Conservation (phyloP, 257 asterid species). For the Asclepias syriaca region DNA sequence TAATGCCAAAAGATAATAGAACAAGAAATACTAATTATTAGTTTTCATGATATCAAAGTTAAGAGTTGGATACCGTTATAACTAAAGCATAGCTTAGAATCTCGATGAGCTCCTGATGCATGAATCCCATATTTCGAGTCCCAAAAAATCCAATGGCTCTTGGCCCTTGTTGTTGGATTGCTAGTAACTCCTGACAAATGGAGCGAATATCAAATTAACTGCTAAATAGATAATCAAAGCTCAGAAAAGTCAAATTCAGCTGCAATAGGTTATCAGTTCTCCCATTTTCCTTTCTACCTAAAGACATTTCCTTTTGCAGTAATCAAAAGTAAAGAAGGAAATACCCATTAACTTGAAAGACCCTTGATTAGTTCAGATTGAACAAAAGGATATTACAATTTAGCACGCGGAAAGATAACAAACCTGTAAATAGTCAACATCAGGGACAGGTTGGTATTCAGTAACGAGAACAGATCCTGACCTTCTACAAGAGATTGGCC, state of each 20-base stretch:
- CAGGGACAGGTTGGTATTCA: slow-evolving; percentile 72
- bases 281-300: neutral
- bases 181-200: slow-evolving; percentile 72
- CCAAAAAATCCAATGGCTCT: slow-evolving; percentile 92
- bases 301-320: neutral
- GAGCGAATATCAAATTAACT: slow-evolving; percentile 6
- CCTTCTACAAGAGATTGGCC: slow-evolving; percentile 82
- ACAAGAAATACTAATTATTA: too few species aligned
- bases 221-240: neutral
- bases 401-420: slow-evolving; percentile 12
- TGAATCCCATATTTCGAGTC: slow-evolving; percentile 96
- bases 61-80: slow-evolving; percentile 63
- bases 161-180: slow-evolving; percentile 99
- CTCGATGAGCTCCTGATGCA: slow-evolving; percentile 99
- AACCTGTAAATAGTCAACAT: slow-evolving; percentile 98
- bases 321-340: neutral
- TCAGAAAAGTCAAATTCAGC: too few species aligned
- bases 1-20: slow-evolving; percentile 5
- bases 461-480: slow-evolving; percentile 64
- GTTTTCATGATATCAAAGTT: slow-evolving; percentile 1
- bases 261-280: neutral
- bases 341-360: neutral
- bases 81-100: slow-evolving; percentile 97
- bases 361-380: neutral
- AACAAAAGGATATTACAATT: neutral